Evolutionary conservation across 805 yeast genomes (phyloP).

Genomic region (Lipomyces oligophaga): DNA sequence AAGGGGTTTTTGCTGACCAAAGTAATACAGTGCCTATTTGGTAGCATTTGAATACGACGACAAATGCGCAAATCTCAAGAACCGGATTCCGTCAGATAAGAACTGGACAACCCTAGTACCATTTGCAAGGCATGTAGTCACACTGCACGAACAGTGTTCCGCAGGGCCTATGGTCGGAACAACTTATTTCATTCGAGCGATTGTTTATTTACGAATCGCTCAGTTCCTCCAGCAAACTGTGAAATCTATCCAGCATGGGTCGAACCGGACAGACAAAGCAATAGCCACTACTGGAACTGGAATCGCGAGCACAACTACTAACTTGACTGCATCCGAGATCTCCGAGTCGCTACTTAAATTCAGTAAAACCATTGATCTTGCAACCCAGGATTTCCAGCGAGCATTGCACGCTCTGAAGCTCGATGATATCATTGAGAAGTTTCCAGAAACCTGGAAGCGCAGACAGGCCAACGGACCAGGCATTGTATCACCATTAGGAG

Average conservation of each 20-base stretch:
- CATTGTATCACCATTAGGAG: slow-evolving; percentile 6
- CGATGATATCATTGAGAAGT: slow-evolving; percentile 12
- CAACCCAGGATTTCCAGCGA: slow-evolving; percentile 25
- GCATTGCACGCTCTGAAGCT: slow-evolving; percentile 18
- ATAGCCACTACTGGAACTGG: neutral
- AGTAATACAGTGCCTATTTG: slow-evolving; percentile 22
- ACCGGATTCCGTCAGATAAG: slow-evolving; percentile 23
- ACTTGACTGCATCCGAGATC: neutral
- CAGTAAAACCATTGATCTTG: slow-evolving; percentile 17
- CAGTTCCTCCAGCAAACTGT: slow-evolving; percentile 15
- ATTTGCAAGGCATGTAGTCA: slow-evolving; percentile 23
- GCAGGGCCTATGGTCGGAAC: slow-evolving; percentile 24
- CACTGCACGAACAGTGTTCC: slow-evolving; percentile 21
- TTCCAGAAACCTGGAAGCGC: slow-evolving; percentile 27
- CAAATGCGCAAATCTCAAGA: slow-evolving; percentile 12
- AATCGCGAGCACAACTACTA: neutral
- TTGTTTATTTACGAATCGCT: slow-evolving; percentile 28
- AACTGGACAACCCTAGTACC: slow-evolving; percentile 30
- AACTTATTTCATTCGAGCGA: slow-evolving; percentile 29
- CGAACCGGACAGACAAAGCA: neutral
- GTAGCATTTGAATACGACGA: slow-evolving; percentile 32
- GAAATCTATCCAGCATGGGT: slow-evolving; percentile 4
- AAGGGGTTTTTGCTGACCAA: neutral
- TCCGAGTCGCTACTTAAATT: slow-evolving; percentile 5
- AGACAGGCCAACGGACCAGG: slow-evolving; percentile 1